These are phyloP conservation scores for Backusella tarrabulga DNA, from an alignment of 192 early-diverging fungal genomes.

Conservation along the genomic window DNA sequence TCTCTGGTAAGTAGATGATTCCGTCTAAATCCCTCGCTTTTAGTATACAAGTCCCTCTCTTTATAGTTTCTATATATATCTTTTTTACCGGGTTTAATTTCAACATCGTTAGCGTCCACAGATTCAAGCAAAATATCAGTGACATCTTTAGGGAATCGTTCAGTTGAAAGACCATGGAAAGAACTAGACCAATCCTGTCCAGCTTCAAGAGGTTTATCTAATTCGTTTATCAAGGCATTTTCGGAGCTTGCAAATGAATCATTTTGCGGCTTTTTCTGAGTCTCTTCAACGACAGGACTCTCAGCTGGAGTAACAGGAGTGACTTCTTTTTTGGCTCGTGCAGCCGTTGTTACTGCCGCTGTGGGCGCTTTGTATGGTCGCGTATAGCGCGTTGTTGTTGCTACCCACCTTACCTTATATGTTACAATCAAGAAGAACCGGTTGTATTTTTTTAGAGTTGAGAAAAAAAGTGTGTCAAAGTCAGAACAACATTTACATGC, in stretches of 20 bases:
- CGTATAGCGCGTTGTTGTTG: not conserved
- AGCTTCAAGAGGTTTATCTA: conserved; percentile 21
- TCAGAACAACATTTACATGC: not conserved
- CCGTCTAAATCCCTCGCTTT: conserved; percentile 63
- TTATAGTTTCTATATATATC: not conserved
- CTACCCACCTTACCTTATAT: not conserved
- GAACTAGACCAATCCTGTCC: conserved; percentile 65
- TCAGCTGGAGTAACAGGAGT: not conserved
- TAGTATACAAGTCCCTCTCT: not conserved
- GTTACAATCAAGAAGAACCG: not conserved
- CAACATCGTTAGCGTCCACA: conserved; percentile 76
- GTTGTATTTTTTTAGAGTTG: not conserved
- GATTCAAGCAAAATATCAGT: conserved; percentile 70
- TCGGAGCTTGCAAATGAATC: not conserved
- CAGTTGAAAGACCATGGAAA: conserved; percentile 67
- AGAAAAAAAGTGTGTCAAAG: not conserved
- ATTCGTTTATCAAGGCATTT: not conserved
- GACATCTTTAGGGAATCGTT: conserved; percentile 73
- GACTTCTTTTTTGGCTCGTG: not conserved
- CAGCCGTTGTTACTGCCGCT: not conserved
- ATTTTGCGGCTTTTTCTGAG: not conserved
- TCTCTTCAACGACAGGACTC: not conserved
- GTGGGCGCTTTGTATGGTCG: not conserved
- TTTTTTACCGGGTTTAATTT: conserved; percentile 82
- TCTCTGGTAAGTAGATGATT: conserved; percentile 92